Conservation (phyloP, 306 rosid genomes). For the Glycine latifolia region DNA sequence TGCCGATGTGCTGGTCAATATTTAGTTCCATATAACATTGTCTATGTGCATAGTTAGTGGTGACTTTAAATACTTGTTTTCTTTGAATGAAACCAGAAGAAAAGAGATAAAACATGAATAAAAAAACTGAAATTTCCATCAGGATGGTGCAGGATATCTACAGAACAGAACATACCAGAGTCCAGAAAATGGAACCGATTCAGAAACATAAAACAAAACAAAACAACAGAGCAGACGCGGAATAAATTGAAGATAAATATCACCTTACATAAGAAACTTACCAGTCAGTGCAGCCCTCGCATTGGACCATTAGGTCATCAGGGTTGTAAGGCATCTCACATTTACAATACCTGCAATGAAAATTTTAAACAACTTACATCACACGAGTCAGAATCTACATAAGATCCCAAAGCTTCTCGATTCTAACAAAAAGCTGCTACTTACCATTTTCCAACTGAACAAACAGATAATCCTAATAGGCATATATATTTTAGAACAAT, state of each 20-base stretch:
- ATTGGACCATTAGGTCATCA: slow-evolving; percentile 97
- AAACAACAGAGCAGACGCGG: slow-evolving; percentile 18
- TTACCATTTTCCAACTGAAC: slow-evolving; percentile 29
- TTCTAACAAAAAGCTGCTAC: slow-evolving; percentile 32
- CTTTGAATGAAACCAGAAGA: slow-evolving; percentile 42
- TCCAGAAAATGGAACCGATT: slow-evolving; percentile 34
- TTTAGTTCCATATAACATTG: too few relatives aligned
- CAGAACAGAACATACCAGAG: slow-evolving; percentile 30
- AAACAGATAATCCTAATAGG: slow-evolving; percentile 5
- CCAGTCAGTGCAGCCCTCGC: slow-evolving; percentile 97
- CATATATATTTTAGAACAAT: neutral
- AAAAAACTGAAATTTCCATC: slow-evolving; percentile 36
- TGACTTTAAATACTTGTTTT: slow-evolving; percentile 42
- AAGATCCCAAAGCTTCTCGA: slow-evolving; percentile 34
- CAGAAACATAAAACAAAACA: slow-evolving; percentile 1
- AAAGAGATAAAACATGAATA: slow-evolving; percentile 33
- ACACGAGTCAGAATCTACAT: slow-evolving; percentile 35
- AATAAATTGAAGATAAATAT: slow-evolving; percentile 22
- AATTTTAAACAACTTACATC: slow-evolving; percentile 41
- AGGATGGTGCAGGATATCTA: slow-evolving; percentile 16
- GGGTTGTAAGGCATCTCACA: slow-evolving; percentile 99
- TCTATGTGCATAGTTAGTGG: slow-evolving; percentile 20
- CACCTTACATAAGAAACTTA: slow-evolving; percentile 49
- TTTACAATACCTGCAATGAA: slow-evolving; percentile 88
- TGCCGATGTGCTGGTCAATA: too few relatives aligned